Percentiles rank a stretch among this genome's conserved stretches.
Conservation (phyloP, 2,329 filamentous ascomycete genomes). For the Arthrobotrys entomopaga region DNA sequence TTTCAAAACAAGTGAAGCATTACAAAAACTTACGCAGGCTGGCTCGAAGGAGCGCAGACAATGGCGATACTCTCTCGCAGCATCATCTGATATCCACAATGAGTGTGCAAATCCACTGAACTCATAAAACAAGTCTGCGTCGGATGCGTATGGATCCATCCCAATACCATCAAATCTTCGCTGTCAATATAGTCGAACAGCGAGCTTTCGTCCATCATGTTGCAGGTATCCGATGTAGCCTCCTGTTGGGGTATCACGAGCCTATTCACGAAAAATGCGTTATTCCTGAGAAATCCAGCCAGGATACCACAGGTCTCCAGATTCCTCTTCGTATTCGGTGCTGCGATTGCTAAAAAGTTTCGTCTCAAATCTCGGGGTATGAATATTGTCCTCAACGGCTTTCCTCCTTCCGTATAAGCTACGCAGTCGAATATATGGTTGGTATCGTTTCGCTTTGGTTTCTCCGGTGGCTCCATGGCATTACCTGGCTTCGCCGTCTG, state of each 20-base stretch:
- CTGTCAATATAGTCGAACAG: conserved; percentile 89
- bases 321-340: conserved; percentile 79
- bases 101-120: conserved; percentile 90
- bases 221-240: conserved; percentile 90
- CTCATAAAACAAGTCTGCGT: conserved; percentile 98
- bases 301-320: conserved; percentile 96
- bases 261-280: conserved; percentile 88
- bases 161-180: conserved; percentile 84
- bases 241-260: conserved; percentile 91
- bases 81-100: conserved; percentile 94
- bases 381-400: conserved; percentile 86
- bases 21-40: conserved; percentile 72
- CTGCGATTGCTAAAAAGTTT: conserved; percentile 78
- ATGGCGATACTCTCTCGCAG: conserved; percentile 95
- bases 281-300: conserved; percentile 88
- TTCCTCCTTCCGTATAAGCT: conserved; percentile 88
- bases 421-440: conserved; percentile 78
- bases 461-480: conserved; percentile 26
- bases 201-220: conserved; percentile 85
- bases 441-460: conserved; percentile 60
- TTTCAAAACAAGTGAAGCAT: conserved; percentile 3
- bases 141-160: conserved; percentile 98
- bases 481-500: conserved; percentile 12
- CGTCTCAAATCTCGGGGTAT: conserved; percentile 79
- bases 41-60: conserved; percentile 87